phyloP scores from a whole-genome alignment of 1,284 basidiomycete genomes.

The Mycosarcoma mackinlayi region DNA sequence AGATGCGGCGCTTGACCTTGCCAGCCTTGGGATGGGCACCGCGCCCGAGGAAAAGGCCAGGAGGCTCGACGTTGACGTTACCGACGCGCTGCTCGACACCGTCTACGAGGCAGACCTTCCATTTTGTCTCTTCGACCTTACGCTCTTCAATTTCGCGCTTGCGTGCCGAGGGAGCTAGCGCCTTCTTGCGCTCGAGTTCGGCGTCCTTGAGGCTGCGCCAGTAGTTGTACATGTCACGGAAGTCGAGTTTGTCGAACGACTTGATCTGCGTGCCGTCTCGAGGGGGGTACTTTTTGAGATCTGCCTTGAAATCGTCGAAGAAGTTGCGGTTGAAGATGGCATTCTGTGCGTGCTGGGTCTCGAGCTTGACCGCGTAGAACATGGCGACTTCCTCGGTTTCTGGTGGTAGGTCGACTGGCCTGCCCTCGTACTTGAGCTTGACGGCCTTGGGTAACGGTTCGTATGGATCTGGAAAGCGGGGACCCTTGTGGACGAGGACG shows the following conservation, averaged over 20 bases:
- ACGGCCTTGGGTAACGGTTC: conserved; percentile 83
- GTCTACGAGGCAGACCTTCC: conserved; percentile 86
- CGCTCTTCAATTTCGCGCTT: conserved; percentile 79
- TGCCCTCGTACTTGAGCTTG: conserved; percentile 95
- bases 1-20: conserved; percentile 80
- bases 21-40: conserved; percentile 99
- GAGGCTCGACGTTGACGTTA: conserved; percentile 98
- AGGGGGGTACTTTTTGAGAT: conserved; percentile 85
- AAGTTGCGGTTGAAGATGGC: conserved; percentile 93
- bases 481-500: conserved; percentile 90
- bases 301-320: conserved; percentile 86
- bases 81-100: conserved; percentile 97
- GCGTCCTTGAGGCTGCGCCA: conserved; percentile 75
- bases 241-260: conserved; percentile 86
- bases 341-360: conserved; percentile 92
- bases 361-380: conserved; percentile 92
- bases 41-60: conserved; percentile 94
- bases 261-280: conserved; percentile 80
- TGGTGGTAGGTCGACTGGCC: conserved; percentile 80
- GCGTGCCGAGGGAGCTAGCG: conserved; percentile 73
- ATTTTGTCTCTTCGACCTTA: conserved; percentile 88
- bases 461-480: conserved; percentile 95
- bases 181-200: conserved; percentile 92
- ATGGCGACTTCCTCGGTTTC: conserved; percentile 96
- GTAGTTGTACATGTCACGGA: conserved; percentile 91